phyloP scores from a whole-genome alignment of 306 rosid species.

The Begonia peltatifolia region DNA sequence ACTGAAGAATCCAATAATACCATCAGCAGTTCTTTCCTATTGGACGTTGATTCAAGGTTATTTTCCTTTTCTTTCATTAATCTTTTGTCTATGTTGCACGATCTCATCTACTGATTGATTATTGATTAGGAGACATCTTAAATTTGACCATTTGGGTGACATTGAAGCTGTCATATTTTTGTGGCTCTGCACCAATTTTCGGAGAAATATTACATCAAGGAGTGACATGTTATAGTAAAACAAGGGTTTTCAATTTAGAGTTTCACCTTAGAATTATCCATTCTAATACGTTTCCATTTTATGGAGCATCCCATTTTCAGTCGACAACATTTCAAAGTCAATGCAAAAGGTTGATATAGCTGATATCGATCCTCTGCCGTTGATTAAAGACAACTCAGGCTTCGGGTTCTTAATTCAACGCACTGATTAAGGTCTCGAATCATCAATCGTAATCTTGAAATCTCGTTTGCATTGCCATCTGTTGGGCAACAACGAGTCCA shows the following conservation, averaged over 20 bases:
- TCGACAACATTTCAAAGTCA: slow-evolving; percentile 93
- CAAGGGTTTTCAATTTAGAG: too few relatives aligned
- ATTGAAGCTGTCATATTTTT: too few relatives aligned
- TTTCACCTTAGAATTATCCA: too few relatives aligned
- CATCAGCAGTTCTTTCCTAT: slow-evolving; percentile 89
- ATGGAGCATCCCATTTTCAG: slow-evolving; percentile 92
- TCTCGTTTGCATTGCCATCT: background rate
- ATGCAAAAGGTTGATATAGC: slow-evolving; percentile 82
- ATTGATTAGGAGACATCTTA: too few relatives aligned
- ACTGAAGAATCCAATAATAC: slow-evolving; percentile 85
- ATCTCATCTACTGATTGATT: too few relatives aligned
- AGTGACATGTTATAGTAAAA: too few relatives aligned
- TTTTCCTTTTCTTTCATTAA: too few relatives aligned
- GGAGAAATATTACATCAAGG: too few relatives aligned
- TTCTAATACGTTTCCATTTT: slow-evolving; percentile 6
- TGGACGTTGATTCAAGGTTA: slow-evolving; percentile 95
- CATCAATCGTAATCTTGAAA: too few relatives aligned
- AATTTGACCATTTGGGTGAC: too few relatives aligned
- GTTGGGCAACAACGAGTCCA: slow-evolving; percentile 4
- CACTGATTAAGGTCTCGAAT: slow-evolving; percentile 33
- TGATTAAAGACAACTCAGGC: slow-evolving; percentile 95
- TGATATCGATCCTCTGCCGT: slow-evolving; percentile 90
- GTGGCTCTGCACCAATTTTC: too few relatives aligned
- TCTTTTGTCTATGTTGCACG: too few relatives aligned
- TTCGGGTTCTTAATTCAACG: slow-evolving; percentile 85